Base-by-base conservation (phyloP, 2,329 filamentous ascomycete genomes). In the Botrytis fabae region DNA sequence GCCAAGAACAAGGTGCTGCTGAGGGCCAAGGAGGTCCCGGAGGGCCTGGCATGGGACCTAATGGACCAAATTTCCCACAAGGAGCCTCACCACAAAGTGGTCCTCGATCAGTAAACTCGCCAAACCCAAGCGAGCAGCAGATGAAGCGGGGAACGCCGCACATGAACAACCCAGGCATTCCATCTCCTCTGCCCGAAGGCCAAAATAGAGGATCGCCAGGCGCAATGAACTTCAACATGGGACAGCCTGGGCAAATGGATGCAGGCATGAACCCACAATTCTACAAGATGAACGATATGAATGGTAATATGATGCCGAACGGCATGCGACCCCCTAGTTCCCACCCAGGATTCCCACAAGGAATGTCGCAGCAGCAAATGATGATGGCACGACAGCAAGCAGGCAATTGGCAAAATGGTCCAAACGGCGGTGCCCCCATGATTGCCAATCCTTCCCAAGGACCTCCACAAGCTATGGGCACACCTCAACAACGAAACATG, bases 81-180 rank as follows among this genome's bases (percentile, higher is more conserved):
- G 90, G 90, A 76, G 89, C 91, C 76, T 94, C 90, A 69, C 92
- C 90, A 51, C 91, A 91, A 79, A 90, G 87, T 65, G 90, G 87
- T 63, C 75, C 86, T 75, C 88, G 91, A 79, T 86, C 87, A 74
- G 92, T 90, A 48, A 90, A 92, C 40, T 95, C 93, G 18, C 93
- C 93, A 51, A 94, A 93, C 80, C 91, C 93, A 35, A 85, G 87
- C 62, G 93, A 95, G 75, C 91, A 95, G 75, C 91, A 92, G 82
- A 93, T 94, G 87, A 93, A 93, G 85, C 90, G 92, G 69, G 89
- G 89, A 68, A 93, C 91, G 40, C 91, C 92, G 40, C 92, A 93
- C 81, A 90, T 94, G 86, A 88, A 88, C 78, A 88, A 88, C 73
- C 87, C 87, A 54, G 89, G 87, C 72, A 89, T 93, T 76, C 91